A percentile compares a stretch with the other conserved stretches of the same genome.
These are phyloP conservation scores for Fusarium liriodendri DNA, from an alignment of 2,329 filamentous ascomycete genomes.

Conservation along the genomic window DNA sequence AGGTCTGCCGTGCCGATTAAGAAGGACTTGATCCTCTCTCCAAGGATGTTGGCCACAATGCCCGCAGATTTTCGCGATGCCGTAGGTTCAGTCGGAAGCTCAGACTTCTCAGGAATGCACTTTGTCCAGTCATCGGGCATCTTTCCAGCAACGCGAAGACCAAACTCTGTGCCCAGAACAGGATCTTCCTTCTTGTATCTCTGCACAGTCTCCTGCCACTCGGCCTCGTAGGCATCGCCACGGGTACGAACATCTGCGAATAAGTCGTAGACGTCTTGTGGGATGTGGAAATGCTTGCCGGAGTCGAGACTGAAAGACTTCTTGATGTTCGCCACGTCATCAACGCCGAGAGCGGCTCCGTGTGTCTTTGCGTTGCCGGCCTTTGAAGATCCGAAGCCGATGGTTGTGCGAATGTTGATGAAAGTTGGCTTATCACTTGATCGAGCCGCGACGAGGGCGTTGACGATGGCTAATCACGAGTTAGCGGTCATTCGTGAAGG, in stretches of 20 bases:
- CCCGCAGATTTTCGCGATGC: conserved; percentile 62
- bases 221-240: conserved; percentile 57
- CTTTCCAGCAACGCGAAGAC: conserved; percentile 57
- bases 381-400: conserved; percentile 61
- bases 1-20: conserved; percentile 67
- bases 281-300: conserved; percentile 50
- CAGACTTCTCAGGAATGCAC: conserved; percentile 57
- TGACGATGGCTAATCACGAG: conserved; percentile 44
- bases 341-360: conserved; percentile 65
- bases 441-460: conserved; percentile 58
- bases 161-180: conserved; percentile 62
- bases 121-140: conserved; percentile 60
- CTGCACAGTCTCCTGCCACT: conserved; percentile 58
- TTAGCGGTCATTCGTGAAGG: not conserved
- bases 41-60: conserved; percentile 62
- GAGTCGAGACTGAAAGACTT: conserved; percentile 46
- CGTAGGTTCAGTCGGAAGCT: conserved; percentile 59
- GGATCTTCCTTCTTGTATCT: conserved; percentile 58
- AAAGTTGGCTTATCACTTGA: conserved; percentile 64
- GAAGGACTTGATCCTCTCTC: conserved; percentile 57
- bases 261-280: conserved; percentile 61
- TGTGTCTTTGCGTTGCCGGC: conserved; percentile 66
- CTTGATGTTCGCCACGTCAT: conserved; percentile 60
- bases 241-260: conserved; percentile 58
- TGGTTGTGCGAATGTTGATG: conserved; percentile 69